Base-by-base conservation (phyloP, 1,139 yeast genomes). In the Meyerozyma carpophila region DNA sequence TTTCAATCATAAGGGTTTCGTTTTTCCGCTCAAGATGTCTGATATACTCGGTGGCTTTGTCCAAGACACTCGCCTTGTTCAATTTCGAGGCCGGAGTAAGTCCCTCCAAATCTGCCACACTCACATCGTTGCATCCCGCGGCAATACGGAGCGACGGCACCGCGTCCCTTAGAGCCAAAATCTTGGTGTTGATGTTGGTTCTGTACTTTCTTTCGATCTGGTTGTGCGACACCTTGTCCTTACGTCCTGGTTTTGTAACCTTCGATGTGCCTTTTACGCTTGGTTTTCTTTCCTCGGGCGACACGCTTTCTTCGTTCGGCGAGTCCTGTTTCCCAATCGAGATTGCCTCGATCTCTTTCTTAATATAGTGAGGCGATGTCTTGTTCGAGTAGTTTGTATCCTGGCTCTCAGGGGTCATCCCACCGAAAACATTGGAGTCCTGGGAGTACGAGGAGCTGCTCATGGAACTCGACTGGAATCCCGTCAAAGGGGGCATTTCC, bases 11-110 rank as follows among this genome's bases (percentile, higher is more conserved):
- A 52, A 87, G 68, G 14, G 65, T 53, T 2, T 72, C 76, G 59
- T 88, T 88, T 55, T 85, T 84, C 43, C 66, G 63, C 58, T 90
- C 95, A 58, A 91, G 72, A 63, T 90, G 96, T 53, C 78, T 75
- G 54, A 91, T 90, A 58, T 90, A 91, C 62, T 90, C 97, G 2
- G 94, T 86, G 5, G 97, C 96, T 59, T 90, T 88, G 41, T 89
- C 78, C 50, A 91, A 73, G 26, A 91, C 90, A 41, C 89, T 84
- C 7, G 96, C 97, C 62, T 91, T 91, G 65, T 89, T 90, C 52
- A 90, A 73, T 58, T 88, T 89, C 43, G 80, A 70, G 3, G 96
- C 95, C 0, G 96, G 96, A n/a, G 83, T 76, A 46, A 90, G 73
- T 2, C 96, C 96, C 55, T 89, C 96, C 49, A 90, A 68, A 49